phyloP scores from a whole-genome alignment of 768 basidiomycete species.

The Lentinula detonsa region DNA sequence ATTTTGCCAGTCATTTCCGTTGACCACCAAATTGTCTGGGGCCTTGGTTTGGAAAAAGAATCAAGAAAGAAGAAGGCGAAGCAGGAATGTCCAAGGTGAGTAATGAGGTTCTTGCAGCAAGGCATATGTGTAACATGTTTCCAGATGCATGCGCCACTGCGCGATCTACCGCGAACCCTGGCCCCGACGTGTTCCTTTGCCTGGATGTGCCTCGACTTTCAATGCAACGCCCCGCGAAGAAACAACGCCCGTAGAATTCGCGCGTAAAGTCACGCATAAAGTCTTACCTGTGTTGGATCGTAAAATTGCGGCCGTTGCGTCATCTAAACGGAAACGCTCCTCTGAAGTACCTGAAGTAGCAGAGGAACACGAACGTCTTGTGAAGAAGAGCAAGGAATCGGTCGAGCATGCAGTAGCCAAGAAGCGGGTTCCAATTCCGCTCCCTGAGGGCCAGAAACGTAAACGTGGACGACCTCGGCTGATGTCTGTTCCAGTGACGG shows the following conservation, averaged over 20 bases:
- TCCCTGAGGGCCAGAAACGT: constrained; percentile 2
- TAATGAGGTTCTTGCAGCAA: constrained; percentile 12
- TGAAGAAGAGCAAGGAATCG: neutral
- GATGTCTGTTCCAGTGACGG: neutral
- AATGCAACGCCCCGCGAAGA: constrained; percentile 47
- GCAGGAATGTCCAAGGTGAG: constrained; percentile 73
- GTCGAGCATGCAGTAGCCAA: neutral
- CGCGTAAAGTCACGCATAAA: constrained; percentile 47
- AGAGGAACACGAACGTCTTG: neutral
- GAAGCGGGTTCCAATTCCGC: neutral
- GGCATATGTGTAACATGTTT: neutral
- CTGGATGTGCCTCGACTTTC: constrained; percentile 32
- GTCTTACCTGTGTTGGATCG: constrained; percentile 44
- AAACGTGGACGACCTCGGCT: constrained; percentile 5
- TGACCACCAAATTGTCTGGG: constrained; percentile 73
- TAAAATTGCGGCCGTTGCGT: constrained; percentile 41
- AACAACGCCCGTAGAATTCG: constrained; percentile 35
- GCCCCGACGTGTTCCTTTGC: constrained; percentile 57
- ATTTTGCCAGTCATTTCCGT: constrained; percentile 73
- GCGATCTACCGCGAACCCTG: constrained; percentile 71
- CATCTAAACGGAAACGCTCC: neutral
- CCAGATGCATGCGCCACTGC: constrained; percentile 72
- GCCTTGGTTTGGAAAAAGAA: constrained; percentile 41
- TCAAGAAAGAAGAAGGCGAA: constrained; percentile 52
- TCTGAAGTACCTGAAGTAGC: neutral